Evolutionary conservation across 2,329 filamentous ascomycete genomes (phyloP), one percentile per base, ranked within the genome.

Genomic region (Neonectria punicea): DNA sequence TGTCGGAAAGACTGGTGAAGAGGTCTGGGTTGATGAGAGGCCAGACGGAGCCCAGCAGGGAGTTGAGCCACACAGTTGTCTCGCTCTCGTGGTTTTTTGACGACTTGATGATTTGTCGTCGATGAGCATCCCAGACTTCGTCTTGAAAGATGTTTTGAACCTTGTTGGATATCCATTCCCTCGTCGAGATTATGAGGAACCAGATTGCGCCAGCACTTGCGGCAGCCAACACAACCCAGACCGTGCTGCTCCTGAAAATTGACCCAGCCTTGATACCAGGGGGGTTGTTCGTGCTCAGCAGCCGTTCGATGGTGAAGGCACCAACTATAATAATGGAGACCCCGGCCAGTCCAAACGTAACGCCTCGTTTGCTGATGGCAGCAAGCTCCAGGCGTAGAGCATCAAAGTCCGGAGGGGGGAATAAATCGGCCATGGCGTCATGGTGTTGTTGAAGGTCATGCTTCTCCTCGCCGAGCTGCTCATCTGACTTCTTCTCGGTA

Each of bases 21-120:
- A 94, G 82, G 70, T 93, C 92, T 0, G 91, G 92, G 73, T 93
- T 93, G 73, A 93, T 85, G 32, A 94, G 82, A 0, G 90, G 90
- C 92, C 92, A 93, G 5, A 93, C 84, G 1, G 90, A 87, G 4
- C 85, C 82, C 8, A 93, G 74, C 1, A 93, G 76, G 5, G 87
- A 90, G 74, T 93, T 93, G 58, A 93, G 83, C 92, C 91, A 93
- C 1, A 88, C 86, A 0, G 90, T 91, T 70, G 92, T 91, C 5
- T 91, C 88, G 1, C 87, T 82, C 61, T 85, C 80, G 32, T 83
- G 77, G 2, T 82, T 78, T 10, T 78, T 75, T 2, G 80, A 75
- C 6, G 83, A 73, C 0, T 75, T 71, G 41, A 84, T 80, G 65
- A 85, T 80, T 55, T 87, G 86, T 58, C 85, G 80, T 36, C 85